Percentiles rank a stretch among this genome's conserved stretches.
Conservation (phyloP, 805 yeast species). For the Wickerhamiella slavikovae region DNA sequence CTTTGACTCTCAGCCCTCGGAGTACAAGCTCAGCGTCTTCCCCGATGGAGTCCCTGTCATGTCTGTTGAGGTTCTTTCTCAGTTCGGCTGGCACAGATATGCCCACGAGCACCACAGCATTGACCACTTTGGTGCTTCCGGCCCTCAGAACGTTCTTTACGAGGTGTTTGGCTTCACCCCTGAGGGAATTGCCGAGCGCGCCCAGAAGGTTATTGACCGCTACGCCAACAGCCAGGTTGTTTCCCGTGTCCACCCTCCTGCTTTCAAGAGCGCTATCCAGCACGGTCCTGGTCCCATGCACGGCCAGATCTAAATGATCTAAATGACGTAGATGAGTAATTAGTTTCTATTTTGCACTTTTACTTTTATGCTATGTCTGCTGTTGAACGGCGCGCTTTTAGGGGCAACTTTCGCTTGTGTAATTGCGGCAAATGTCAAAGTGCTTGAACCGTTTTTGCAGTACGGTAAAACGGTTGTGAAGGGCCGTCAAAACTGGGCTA, state of each 20-base stretch:
- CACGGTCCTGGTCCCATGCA: slow-evolving; percentile 14
- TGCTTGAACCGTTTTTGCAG: slow-evolving; percentile 9
- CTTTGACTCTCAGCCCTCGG: slow-evolving; percentile 64
- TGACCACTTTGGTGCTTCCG: slow-evolving; percentile 93
- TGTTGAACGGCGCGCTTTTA: neutral
- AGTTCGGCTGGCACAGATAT: slow-evolving; percentile 85
- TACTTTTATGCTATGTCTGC: neutral
- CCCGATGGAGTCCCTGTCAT: slow-evolving; percentile 89
- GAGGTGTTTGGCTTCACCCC: slow-evolving; percentile 76
- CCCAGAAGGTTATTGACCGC: slow-evolving; percentile 54
- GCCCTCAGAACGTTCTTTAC: slow-evolving; percentile 67
- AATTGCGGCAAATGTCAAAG: slow-evolving; percentile 3
- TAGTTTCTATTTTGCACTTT: neutral
- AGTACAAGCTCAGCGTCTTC: slow-evolving; percentile 66
- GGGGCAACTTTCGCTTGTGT: slow-evolving; percentile 6
- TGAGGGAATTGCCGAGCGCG: slow-evolving; percentile 81
- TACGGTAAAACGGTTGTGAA: slow-evolving; percentile 14
- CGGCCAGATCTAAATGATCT: slow-evolving; percentile 1
- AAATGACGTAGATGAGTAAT: neutral
- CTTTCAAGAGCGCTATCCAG: slow-evolving; percentile 12
- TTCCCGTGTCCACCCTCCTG: slow-evolving; percentile 39
- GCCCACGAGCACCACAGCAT: slow-evolving; percentile 94
- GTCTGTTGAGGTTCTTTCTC: slow-evolving; percentile 83
- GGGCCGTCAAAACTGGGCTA: slow-evolving; percentile 1
- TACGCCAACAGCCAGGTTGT: slow-evolving; percentile 54